These are phyloP conservation scores for Ilyonectria robusta DNA, from an alignment of 2,329 filamentous ascomycete species.

Conservation along the genomic window DNA sequence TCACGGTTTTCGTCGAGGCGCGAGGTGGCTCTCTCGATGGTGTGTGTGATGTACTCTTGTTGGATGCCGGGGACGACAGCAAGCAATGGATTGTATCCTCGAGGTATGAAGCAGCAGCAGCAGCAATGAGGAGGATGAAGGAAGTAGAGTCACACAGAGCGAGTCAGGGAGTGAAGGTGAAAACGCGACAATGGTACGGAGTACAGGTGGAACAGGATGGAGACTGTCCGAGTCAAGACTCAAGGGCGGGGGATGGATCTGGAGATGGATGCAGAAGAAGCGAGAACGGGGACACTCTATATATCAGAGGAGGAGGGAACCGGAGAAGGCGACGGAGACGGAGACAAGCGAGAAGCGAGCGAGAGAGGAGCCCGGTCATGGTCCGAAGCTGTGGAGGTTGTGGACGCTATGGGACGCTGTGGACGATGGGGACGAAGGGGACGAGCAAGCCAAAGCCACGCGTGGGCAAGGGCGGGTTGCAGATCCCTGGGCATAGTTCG, in stretches of 20 bases:
- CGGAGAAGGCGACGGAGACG: background rate
- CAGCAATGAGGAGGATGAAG: background rate
- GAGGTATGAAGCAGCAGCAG: background rate
- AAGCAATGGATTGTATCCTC: background rate
- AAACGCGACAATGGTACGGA: constrained; percentile 1
- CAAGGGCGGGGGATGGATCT: constrained; percentile 18
- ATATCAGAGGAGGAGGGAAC: constrained; percentile 20
- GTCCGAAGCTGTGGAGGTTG: constrained; percentile 23
- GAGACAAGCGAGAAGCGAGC: background rate
- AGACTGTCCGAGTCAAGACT: constrained; percentile 1
- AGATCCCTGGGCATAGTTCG: constrained; percentile 19
- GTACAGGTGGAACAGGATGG: constrained; percentile 6
- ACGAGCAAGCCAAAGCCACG: constrained; percentile 24
- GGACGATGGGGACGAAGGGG: background rate
- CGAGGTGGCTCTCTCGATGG: background rate
- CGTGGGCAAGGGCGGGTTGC: constrained; percentile 29
- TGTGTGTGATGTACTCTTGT: background rate
- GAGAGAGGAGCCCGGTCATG: constrained; percentile 21
- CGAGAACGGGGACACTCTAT: constrained; percentile 29
- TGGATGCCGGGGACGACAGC: background rate
- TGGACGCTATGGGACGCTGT: background rate
- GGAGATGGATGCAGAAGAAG: constrained; percentile 23
- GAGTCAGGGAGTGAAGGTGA: constrained; percentile 7
- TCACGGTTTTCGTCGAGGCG: constrained; percentile 18
- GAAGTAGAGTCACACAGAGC: constrained; percentile 8